Evolutionary conservation across 495 filamentous ascomycete genomes (phyloP), one percentile per base, ranked within the genome.

Genomic region (Physcia stellaris): DNA sequence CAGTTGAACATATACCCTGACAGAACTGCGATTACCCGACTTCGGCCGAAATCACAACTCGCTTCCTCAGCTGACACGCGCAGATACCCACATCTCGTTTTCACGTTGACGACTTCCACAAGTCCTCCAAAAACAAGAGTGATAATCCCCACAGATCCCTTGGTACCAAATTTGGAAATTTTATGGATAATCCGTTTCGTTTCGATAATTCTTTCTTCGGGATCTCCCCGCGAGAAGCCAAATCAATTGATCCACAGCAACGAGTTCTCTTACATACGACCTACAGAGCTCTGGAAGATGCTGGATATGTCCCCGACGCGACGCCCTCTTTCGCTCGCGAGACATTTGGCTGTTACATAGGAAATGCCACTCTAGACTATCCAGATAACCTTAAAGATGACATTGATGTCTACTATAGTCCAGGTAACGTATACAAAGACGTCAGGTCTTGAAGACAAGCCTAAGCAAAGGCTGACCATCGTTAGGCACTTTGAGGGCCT

Each of bases 361-460:
- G 86, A 27, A 79, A 85, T 60, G 87, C 86, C 2, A 86, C 79
- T 40, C 82, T 88, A 37, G 86, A 94, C 45, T 93, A 83, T 64
- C 76, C 78, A 57, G 86, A 93, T 45, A 60, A 45, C 56, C 56
- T 42, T 57, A 30, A 32, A 15, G 19, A 45, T 27, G 37, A 36
- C 4, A 45, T 40, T 17, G 42, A 45, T 23, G 37, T 30, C 4
- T 45, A 26, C 9, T 45, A 40, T 6, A 45, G 38, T 20, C 23
- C 43, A n/a, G 43, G 79, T 88, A 21, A 7, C 15, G 4, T 21
- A 9, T 12, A 3, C 20, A 4, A 4, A 35, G 11, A 1, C 12
- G 6, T 35, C 6, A 7, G 6, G 31, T 15, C 18, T 20, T n/a
- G 35, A 5, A 15, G 19, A 37, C 1, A 12, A 23, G 5, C n/a